phyloP scores from a whole-genome alignment of 495 filamentous ascomycete genomes.

The Achaetomiella virescens region DNA sequence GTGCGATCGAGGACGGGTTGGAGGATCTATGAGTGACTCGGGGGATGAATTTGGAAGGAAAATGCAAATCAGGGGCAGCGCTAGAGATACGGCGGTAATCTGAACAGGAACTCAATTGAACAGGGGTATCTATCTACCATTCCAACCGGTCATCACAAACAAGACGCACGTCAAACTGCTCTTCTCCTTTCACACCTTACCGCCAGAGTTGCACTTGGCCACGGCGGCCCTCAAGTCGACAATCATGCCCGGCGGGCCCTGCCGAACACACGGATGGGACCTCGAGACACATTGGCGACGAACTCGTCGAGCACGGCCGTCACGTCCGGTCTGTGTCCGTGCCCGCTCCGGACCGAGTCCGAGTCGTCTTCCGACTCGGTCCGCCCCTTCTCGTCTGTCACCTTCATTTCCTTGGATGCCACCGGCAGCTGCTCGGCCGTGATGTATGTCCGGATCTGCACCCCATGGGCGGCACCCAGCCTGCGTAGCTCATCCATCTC shows the following conservation, averaged over 20 bases:
- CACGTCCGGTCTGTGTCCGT: constrained; percentile 29
- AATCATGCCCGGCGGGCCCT: constrained; percentile 59
- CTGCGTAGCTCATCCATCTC: constrained; percentile 48
- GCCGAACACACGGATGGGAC: constrained; percentile 50
- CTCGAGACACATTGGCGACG: constrained; percentile 31
- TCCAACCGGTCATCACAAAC: constrained; percentile 51
- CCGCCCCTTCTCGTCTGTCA: constrained; percentile 16
- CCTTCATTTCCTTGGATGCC: constrained; percentile 21
- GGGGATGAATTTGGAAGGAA: background rate
- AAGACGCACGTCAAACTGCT: constrained; percentile 49
- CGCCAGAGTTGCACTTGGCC: constrained; percentile 44
- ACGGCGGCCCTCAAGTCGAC: constrained; percentile 50
- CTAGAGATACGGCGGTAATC: background rate
- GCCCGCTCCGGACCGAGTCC: constrained; percentile 12
- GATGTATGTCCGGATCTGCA: constrained; percentile 51
- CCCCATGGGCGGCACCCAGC: constrained; percentile 31
- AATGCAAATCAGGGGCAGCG: background rate
- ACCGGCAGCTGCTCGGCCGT: constrained; percentile 38
- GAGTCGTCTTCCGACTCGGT: constrained; percentile 6
- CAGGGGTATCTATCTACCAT: constrained; percentile 31
- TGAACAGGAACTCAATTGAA: background rate
- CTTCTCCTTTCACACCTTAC: constrained; percentile 50
- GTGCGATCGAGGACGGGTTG: background rate
- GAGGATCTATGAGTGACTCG: background rate
- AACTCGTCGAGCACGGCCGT: constrained; percentile 31